A percentile compares a stretch with the other conserved stretches of the same genome.
Evolutionary conservation across 1,284 basidiomycete species (phyloP).

Genomic region (Pisolithus thermaeus): DNA sequence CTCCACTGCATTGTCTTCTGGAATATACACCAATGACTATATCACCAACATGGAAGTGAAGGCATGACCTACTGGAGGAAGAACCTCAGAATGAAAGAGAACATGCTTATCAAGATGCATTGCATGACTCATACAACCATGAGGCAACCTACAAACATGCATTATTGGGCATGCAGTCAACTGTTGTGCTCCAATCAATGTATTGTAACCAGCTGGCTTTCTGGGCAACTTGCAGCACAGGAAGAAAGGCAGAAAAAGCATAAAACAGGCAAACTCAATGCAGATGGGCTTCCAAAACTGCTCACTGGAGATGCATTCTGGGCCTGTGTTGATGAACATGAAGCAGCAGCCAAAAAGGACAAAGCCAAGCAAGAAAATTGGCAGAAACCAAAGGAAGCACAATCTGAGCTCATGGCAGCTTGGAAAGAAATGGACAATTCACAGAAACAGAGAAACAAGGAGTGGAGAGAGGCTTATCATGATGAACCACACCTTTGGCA

Average conservation of each 20-base stretch:
- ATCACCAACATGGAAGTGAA: constrained; percentile 1
- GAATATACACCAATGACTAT: not conserved
- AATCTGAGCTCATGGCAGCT: too few species aligned
- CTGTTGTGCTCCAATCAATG: constrained; percentile 3
- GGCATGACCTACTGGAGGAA: not conserved
- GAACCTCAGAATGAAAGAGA: not conserved
- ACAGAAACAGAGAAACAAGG: too few species aligned
- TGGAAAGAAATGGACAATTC: too few species aligned
- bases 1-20: too few species aligned
- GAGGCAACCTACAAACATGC: constrained; percentile 1
- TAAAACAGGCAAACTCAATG: constrained; percentile 3
- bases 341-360: too few species aligned
- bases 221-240: not conserved
- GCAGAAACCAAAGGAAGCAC: too few species aligned
- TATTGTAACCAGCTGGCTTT: not conserved
- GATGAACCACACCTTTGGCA: too few species aligned
- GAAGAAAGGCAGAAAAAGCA: constrained; percentile 1
- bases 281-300: constrained; percentile 6
- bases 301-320: constrained; percentile 2
- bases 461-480: too few species aligned
- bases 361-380: too few species aligned
- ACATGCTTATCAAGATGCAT: not conserved
- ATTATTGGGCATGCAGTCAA: constrained; percentile 3
- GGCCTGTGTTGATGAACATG: too few species aligned
- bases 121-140: not conserved